A percentile compares a stretch with the other conserved stretches of the same genome.
phyloP scores from a whole-genome alignment of 768 basidiomycete species.

The Daedaleopsis nitida region DNA sequence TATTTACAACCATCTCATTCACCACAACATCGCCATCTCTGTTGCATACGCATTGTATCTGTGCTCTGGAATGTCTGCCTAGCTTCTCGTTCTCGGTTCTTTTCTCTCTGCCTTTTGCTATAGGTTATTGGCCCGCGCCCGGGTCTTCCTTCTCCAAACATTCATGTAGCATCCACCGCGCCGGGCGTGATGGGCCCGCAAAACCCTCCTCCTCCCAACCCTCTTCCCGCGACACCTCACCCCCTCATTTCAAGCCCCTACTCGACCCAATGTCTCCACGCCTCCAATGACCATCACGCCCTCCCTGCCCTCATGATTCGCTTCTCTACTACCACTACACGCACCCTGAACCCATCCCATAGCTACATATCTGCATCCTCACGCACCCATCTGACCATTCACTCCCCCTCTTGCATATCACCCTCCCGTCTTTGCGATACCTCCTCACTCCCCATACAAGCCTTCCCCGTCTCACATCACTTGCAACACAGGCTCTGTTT shows the following conservation, averaged over 20 bases:
- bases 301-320: too few relatives aligned
- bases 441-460: background rate
- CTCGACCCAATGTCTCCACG: background rate
- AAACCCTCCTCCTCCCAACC: background rate
- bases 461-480: background rate
- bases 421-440: background rate
- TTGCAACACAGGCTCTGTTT: background rate
- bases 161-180: background rate
- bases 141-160: background rate
- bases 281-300: background rate
- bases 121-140: constrained; percentile 3
- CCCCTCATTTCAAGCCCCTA: background rate
- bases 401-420: background rate
- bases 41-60: constrained; percentile 6
- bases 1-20: background rate
- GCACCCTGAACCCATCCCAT: background rate
- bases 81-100: background rate
- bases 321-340: too few relatives aligned
- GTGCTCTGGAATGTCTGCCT: background rate
- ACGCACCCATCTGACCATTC: background rate
- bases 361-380: background rate
- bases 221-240: background rate
- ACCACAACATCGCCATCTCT: background rate
- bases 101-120: background rate
- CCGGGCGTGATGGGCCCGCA: background rate